These are phyloP conservation scores for Radiomyces spectabilis DNA, from an alignment of 192 early-diverging fungal genomes.

Conservation along the genomic window DNA sequence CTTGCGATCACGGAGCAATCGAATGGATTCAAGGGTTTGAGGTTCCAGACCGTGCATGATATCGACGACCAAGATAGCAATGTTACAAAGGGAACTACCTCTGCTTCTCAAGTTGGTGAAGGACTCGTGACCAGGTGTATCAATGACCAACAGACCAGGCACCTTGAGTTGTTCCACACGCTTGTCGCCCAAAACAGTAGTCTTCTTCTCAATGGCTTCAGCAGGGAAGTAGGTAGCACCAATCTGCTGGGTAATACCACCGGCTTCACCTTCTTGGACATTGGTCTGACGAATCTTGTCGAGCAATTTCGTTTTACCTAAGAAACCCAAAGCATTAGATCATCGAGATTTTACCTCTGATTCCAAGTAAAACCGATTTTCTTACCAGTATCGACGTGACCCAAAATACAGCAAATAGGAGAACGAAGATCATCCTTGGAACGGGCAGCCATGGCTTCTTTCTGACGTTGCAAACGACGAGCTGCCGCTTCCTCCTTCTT, in stretches of 20 bases:
- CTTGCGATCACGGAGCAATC: conserved; percentile 84
- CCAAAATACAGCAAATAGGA: conserved; percentile 97
- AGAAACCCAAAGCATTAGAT: neutral
- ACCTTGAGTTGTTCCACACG: conserved; percentile 64
- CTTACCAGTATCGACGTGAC: conserved; percentile 95
- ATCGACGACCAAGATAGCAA: conserved; percentile 98
- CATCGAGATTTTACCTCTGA: conserved; percentile 9
- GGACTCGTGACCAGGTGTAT: conserved; percentile 99
- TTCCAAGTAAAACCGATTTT: neutral
- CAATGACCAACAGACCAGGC: conserved; percentile 92
- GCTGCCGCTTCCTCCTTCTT: conserved; percentile 76
- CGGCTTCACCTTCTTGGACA: conserved; percentile 98
- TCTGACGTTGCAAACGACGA: conserved; percentile 62
- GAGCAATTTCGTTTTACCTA: conserved; percentile 83
- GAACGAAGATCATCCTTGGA: conserved; percentile 89
- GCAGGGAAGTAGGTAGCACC: conserved; percentile 99
- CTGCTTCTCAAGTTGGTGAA: conserved; percentile 95
- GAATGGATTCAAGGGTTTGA: conserved; percentile 94
- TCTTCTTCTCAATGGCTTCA: conserved; percentile 89
- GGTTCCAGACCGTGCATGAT: conserved; percentile 99
- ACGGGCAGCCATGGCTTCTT: conserved; percentile 73
- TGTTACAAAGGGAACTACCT: conserved; percentile 97
- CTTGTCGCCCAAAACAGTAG: conserved; percentile 51
- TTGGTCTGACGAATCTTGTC: conserved; percentile 99
- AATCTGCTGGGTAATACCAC: conserved; percentile 99